Evolutionary conservation across 2,329 filamentous ascomycete genomes (phyloP), one percentile per base, ranked within the genome.

Genomic region (Arthrobotrys megalospora): DNA sequence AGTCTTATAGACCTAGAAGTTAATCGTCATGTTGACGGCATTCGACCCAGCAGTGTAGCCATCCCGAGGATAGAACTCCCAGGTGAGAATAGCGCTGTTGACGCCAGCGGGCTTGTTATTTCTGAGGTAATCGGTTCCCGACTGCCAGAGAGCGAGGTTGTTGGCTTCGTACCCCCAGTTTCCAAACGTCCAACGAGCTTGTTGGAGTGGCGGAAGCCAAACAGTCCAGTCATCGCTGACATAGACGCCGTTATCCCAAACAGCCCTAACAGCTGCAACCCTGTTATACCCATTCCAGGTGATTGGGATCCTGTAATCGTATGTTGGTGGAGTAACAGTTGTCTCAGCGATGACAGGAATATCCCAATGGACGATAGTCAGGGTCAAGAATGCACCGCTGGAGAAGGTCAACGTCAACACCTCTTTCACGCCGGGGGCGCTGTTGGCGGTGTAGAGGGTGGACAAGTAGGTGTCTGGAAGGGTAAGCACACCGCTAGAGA

Each of bases 191-290:
- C 72, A 76, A 7, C 85, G 81, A 10, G 83, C 86, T 79, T 88
- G 85, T 81, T 90, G 88, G 24, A 90, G 81, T 1, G 86, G 84
- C 0, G 87, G 86, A 0, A 90, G 82, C 34, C 85, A 88, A 80
- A 85, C 82, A 0, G 89, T 90, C 87, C 87, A 90, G 62, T 87
- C 85, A 79, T 90, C 89, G 3, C 88, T 85, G 6, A 90, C 81
- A 65, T 85, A 88, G 6, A 82, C 84, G 0, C 88, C 88, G 77
- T 88, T 87, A 0, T 81, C 82, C 32, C 85, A 86, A 5, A 87
- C 48, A 10, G 88, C 88, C 80, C 87, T 87, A 1, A 90, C 86
- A 0, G 88, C 85, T 0, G 88, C 88, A 0, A 87, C 83, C 2
- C 85, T 84, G n/a, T 84, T 83, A 7, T 88, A 80, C 0, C 88